Base-by-base conservation (phyloP, 495 filamentous ascomycete genomes). In the Lichina pygmaea region DNA sequence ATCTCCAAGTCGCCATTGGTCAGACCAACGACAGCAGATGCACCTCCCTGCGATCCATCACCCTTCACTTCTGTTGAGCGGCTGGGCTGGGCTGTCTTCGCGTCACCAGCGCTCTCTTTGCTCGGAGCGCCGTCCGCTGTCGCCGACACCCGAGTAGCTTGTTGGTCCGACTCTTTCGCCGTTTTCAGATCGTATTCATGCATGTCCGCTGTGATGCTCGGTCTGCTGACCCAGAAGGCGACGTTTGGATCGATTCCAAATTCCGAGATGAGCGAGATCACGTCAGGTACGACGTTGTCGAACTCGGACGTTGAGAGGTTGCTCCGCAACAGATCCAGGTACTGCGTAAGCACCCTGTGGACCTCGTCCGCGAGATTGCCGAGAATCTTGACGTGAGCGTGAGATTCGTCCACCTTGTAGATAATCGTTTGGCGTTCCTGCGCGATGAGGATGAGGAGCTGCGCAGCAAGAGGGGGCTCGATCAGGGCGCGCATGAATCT, bases 321-420 rank as follows among this genome's bases (percentile, higher is more conserved):
- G 54, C 71, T 81, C 47, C 78, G 75, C 42, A 99, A 66, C 12
- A 95, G 62, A 53, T 95, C 89, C 11, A 95, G 65, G 53, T 89
- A 95, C 52, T 93, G 86, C 13, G 70, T 68, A 8, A 95, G 69
- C 37, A 86, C 71, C 30, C 73, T 68, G 50, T 92, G 81, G 31
- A 93, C 78, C 56, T 91, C 82, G 53, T 99, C 91, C 43, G 91
- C 74, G 43, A 93, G 71, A 46, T 80, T 78, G 7, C 80, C 78
- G 11, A 94, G 55, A 32, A 89, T 66, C 54, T 95, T 99, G 24
- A 78, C 58, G 51, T 82, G 80, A 2, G 77, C 73, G 17, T 73
- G 68, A 32, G 63, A 62, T 40, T 81, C 73, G 6, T 68, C 60
- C 34, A 80, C 62, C 13, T 70, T 72, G 58, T 73, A 86, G 33